Evolutionary conservation across 352 stramenopile species (phyloP).

Genomic region (Phytophthora niederhauseri): DNA sequence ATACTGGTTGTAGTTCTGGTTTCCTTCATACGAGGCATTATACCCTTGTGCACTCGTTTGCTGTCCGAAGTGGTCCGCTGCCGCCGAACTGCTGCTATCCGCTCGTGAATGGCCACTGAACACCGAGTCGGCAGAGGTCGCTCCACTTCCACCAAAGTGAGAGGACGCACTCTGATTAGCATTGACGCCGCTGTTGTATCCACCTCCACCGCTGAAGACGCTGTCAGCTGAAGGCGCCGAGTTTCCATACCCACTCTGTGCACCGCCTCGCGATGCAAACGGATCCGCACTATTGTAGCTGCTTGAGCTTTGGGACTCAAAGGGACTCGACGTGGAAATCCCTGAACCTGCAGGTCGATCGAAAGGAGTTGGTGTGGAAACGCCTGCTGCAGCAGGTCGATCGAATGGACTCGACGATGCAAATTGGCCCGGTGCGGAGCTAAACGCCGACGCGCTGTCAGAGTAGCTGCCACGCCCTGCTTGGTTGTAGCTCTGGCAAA

Average conservation of each 20-base stretch:
- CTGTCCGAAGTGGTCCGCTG: slow-evolving; percentile 24
- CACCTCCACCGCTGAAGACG: slow-evolving; percentile 19
- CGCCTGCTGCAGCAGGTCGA: slow-evolving; percentile 13
- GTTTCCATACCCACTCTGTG: slow-evolving; percentile 35
- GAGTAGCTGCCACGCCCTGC: slow-evolving; percentile 17
- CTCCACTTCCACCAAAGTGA: slow-evolving; percentile 32
- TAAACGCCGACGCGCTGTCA: slow-evolving; percentile 9
- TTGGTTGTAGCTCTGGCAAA: slow-evolving; percentile 30
- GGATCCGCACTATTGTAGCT: slow-evolving; percentile 23
- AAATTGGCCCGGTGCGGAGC: slow-evolving; percentile 20
- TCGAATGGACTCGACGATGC: slow-evolving; percentile 29
- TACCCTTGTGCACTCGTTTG: slow-evolving; percentile 8
- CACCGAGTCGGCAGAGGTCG: slow-evolving; percentile 27
- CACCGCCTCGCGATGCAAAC: slow-evolving; percentile 27
- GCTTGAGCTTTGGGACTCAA: slow-evolving; percentile 17
- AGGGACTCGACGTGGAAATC: slow-evolving; percentile 16
- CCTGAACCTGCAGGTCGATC: slow-evolving; percentile 19
- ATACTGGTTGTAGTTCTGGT: slow-evolving; percentile 27
- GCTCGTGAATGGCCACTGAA: slow-evolving; percentile 33
- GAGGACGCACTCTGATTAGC: slow-evolving; percentile 13
- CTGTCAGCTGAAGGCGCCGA: slow-evolving; percentile 21
- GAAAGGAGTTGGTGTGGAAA: slow-evolving; percentile 23
- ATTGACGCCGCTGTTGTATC: slow-evolving; percentile 10
- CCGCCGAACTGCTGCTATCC: slow-evolving; percentile 3
- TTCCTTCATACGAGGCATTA: slow-evolving; percentile 17